A percentile compares a stretch with the other conserved stretches of the same genome.
Conservation (phyloP, 805 yeast genomes). For the Candida andamanensis region DNA sequence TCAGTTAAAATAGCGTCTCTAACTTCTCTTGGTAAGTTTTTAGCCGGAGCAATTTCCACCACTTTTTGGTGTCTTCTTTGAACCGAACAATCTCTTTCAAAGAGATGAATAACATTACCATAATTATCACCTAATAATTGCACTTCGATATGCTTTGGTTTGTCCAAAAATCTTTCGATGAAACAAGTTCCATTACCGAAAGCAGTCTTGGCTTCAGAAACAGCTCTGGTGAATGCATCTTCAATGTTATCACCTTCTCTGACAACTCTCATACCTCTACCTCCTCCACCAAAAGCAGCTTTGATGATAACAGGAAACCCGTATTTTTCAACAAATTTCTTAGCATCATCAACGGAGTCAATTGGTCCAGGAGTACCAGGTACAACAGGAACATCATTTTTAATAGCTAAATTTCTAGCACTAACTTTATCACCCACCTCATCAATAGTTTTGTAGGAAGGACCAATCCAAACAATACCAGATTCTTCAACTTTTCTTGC, state of each 20-base stretch:
- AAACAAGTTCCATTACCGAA: slow-evolving; percentile 98
- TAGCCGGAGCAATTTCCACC: slow-evolving; percentile 97
- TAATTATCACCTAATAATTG: slow-evolving; percentile 89
- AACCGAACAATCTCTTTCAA: slow-evolving; percentile 98
- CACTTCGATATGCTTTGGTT: slow-evolving; percentile 96
- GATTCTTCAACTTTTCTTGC: slow-evolving; percentile 86
- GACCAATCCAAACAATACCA: slow-evolving; percentile 96
- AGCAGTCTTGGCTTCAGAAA: slow-evolving; percentile 91
- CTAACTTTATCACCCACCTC: slow-evolving; percentile 95
- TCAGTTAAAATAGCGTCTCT: slow-evolving; percentile 91
- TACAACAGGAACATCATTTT: slow-evolving; percentile 83
- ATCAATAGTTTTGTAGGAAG: slow-evolving; percentile 81
- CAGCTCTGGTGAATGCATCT: slow-evolving; percentile 91
- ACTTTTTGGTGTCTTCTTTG: slow-evolving; percentile 99
- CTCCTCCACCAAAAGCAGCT: slow-evolving; percentile 99
- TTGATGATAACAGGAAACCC: slow-evolving; percentile 97
- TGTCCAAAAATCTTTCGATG: slow-evolving; percentile 90
- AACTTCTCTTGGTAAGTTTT: slow-evolving; percentile 73
- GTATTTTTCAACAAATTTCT: slow-evolving; percentile 69
- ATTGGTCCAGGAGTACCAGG: slow-evolving; percentile 99
- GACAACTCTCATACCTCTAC: slow-evolving; percentile 99
- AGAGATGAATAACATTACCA: slow-evolving; percentile 92
- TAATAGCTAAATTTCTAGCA: slow-evolving; percentile 82
- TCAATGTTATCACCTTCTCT: slow-evolving; percentile 89
- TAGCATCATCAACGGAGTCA: slow-evolving; percentile 71